phyloP scores from a whole-genome alignment of 192 early-diverging fungal species.

The Backusella circina region DNA sequence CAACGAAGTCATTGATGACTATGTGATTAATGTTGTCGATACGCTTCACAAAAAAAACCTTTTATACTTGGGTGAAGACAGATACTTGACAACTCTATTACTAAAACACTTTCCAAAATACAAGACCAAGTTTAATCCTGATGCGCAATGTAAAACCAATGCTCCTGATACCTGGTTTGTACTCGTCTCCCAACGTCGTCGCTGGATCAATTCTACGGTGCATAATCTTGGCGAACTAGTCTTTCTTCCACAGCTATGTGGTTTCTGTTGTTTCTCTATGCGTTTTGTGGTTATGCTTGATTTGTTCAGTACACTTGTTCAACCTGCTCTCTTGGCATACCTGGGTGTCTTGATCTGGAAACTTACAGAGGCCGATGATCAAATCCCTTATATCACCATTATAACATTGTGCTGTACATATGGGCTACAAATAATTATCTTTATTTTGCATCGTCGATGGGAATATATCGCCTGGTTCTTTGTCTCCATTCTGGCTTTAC shows the following conservation, averaged over 20 bases:
- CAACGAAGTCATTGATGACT: conserved; percentile 88
- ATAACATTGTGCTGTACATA: conserved; percentile 83
- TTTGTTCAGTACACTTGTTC: conserved; percentile 85
- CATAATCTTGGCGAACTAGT: conserved; percentile 96
- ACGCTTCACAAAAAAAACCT: conserved; percentile 99
- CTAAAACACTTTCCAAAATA: conserved; percentile 97
- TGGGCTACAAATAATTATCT: conserved; percentile 85
- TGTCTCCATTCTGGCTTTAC: conserved; percentile 86
- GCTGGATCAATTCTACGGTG: conserved; percentile 99
- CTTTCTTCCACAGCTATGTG: conserved; percentile 90
- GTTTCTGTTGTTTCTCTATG: conserved; percentile 97
- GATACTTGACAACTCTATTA: conserved; percentile 88
- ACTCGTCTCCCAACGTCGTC: conserved; percentile 93
- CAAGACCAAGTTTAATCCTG: conserved; percentile 90
- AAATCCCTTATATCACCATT: conserved; percentile 76
- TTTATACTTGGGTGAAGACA: conserved; percentile 96
- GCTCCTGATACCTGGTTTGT: conserved; percentile 93
- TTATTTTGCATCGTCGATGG: conserved; percentile 55
- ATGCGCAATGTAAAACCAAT: conserved; percentile 89
- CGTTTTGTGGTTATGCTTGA: conserved; percentile 94
- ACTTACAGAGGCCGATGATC: conserved; percentile 43
- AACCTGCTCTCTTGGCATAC: conserved; percentile 88
- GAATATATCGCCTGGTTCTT: conserved; percentile 97
- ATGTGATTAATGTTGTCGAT: conserved; percentile 90
- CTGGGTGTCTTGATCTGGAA: conserved; percentile 78